These are phyloP conservation scores for Naganishia vaughanmartiniae DNA, from an alignment of 768 basidiomycete species.

Conservation along the genomic window DNA sequence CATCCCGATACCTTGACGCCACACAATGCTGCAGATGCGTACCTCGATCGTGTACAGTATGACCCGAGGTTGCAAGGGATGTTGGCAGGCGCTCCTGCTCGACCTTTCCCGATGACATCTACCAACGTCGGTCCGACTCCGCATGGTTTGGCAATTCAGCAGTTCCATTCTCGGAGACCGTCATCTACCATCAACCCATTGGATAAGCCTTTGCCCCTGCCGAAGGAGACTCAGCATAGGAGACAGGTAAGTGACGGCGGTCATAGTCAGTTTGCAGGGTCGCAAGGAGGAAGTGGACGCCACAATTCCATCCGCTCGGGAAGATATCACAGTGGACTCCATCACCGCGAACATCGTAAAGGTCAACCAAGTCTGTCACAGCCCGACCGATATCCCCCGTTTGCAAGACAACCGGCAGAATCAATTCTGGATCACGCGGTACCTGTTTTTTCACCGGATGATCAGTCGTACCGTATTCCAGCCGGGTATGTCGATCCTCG, in stretches of 20 bases:
- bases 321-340: background rate
- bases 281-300: conserved; percentile 8
- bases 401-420: conserved; percentile 17
- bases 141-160: conserved; percentile 13
- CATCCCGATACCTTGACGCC: conserved; percentile 11
- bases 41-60: conserved; percentile 72
- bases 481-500: conserved; percentile 23
- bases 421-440: conserved; percentile 31
- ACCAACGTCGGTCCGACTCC: background rate
- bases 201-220: conserved; percentile 46
- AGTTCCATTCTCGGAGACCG: conserved; percentile 5
- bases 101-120: conserved; percentile 41
- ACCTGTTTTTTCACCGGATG: conserved; percentile 11
- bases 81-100: conserved; percentile 39
- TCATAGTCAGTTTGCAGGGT: conserved; percentile 23
- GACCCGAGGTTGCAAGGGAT: conserved; percentile 72
- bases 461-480: conserved; percentile 11
- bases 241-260: background rate
- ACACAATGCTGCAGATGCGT: conserved; percentile 42
- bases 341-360: background rate
- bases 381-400: conserved; percentile 28
- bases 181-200: conserved; percentile 12
- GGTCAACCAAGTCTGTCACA: conserved; percentile 21
- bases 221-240: conserved; percentile 18
- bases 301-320: conserved; percentile 8